phyloP scores from a whole-genome alignment of 83 land plant species.

The Picea mariana region DNA sequence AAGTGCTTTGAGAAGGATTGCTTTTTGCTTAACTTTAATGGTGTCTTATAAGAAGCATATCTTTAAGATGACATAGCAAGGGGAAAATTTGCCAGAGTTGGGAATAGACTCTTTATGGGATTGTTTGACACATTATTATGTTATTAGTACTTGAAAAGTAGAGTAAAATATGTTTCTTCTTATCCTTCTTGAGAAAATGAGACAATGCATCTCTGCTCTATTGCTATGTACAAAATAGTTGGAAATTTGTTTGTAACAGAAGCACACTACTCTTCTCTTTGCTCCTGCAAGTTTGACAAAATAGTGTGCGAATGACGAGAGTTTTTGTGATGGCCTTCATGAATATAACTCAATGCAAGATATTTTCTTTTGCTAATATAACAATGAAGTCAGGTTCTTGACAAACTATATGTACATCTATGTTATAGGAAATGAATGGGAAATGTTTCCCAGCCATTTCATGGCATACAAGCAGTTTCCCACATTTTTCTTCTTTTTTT shows the following conservation, averaged over 20 bases:
- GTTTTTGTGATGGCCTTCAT: background rate
- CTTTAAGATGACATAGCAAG: background rate
- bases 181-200: background rate
- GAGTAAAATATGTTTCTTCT: background rate
- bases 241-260: background rate
- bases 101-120: background rate
- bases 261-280: background rate
- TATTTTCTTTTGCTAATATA: background rate
- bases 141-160: background rate
- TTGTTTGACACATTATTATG: background rate
- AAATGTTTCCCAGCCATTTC: no score
- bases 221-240: background rate
- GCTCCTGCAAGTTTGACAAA: background rate
- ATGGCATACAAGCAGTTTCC: no score
- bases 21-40: background rate
- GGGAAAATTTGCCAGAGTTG: background rate
- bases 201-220: slow-evolving; percentile 1
- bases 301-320: background rate
- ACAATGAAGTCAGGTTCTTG: no score
- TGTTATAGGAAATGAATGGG: no score
- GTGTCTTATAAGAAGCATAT: background rate
- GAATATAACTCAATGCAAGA: slow-evolving; percentile 4
- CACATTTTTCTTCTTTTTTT: no score
- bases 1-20: background rate
- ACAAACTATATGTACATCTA: no score